Base-by-base conservation (phyloP, 768 basidiomycete genomes). In the Russula abietina region DNA sequence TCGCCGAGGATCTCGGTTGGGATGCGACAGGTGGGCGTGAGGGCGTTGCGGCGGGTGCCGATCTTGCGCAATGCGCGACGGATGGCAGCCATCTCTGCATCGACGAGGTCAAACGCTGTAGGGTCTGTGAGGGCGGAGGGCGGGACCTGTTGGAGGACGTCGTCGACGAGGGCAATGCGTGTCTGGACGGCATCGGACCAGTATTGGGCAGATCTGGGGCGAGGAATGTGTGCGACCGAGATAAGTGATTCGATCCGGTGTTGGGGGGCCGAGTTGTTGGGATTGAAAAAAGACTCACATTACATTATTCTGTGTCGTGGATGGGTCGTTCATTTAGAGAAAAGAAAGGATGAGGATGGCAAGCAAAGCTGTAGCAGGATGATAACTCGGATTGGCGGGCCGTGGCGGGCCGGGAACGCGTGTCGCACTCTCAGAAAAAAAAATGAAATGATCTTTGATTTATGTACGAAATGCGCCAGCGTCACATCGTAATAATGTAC, bases 151-250 rank as follows among this genome's bases (percentile, higher is more conserved):
- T 19, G 58, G 16, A 64, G 17, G 38, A 59, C 28, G 39, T 50
- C 53, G 53, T 64, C 62, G 24, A 60, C 63, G 32, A 56, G 48
- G 36, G 46, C 49, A 14, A 59, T 55, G 39, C 59, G 62, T 8
- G 62, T 52, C 39, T 59, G 62, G 28, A 49, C 54, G 10, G 58
- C 62, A 24, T 59, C 53, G 36, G 62, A 55, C 62, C 62, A 64
- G 45, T 64, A 59, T 28, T 59, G 62, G 57, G 57, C 16, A n/a
- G 62, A 58, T 46, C 62, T 63, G 52, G 52, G 22, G 26, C 39
- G n/a, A 26, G 10, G 12, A 5, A 28, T 11, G 36, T 8, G 24
- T 11, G 51, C 12, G 26, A 38, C 30, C 8, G 39, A 12, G 36
- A 55, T 38, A 55, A 50, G 48, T 16, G 6, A 24, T 51, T 51